phyloP scores from a whole-genome alignment of 2,329 filamentous ascomycete genomes.

The Camillea tinctor region DNA sequence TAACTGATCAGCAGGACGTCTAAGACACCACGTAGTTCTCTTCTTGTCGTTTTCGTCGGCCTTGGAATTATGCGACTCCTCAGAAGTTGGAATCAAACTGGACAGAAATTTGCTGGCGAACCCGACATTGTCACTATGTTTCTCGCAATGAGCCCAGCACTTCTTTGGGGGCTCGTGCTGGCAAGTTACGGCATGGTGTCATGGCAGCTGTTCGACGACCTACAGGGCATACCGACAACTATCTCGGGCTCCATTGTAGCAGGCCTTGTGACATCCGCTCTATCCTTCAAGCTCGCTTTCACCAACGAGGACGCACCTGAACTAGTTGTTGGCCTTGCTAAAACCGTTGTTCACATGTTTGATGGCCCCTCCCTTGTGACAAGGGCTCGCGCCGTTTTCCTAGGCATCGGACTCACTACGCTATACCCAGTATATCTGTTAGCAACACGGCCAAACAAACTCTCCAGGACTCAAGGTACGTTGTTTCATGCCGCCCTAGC shows the following conservation, averaged over 20 bases:
- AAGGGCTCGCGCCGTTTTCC: conserved; percentile 51
- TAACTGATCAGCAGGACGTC: conserved; percentile 17
- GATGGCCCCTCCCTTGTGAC: conserved; percentile 46
- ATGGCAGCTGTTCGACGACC: conserved; percentile 41
- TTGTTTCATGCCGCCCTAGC: background rate
- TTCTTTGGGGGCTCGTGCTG: conserved; percentile 74
- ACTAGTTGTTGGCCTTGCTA: conserved; percentile 55
- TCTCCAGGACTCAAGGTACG: conserved; percentile 30
- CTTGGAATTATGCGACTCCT: conserved; percentile 64
- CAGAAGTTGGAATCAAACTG: conserved; percentile 92
- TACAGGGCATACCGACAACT: conserved; percentile 42
- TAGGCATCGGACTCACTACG: conserved; percentile 41
- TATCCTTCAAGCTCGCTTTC: conserved; percentile 88
- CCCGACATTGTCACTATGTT: conserved; percentile 79
- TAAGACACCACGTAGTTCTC: conserved; percentile 26
- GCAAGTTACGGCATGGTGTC: conserved; percentile 65
- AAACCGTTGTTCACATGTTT: conserved; percentile 39
- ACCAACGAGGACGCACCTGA: conserved; percentile 87
- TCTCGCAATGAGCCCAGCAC: conserved; percentile 58
- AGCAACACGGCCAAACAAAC: conserved; percentile 24
- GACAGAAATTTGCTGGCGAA: conserved; percentile 91
- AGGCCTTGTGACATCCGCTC: conserved; percentile 51
- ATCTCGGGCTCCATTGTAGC: conserved; percentile 41
- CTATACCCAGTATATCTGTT: conserved; percentile 41
- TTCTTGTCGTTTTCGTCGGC: conserved; percentile 42